phyloP scores from a whole-genome alignment of 139 green algal genomes.

The Volvox reticuliferus region DNA sequence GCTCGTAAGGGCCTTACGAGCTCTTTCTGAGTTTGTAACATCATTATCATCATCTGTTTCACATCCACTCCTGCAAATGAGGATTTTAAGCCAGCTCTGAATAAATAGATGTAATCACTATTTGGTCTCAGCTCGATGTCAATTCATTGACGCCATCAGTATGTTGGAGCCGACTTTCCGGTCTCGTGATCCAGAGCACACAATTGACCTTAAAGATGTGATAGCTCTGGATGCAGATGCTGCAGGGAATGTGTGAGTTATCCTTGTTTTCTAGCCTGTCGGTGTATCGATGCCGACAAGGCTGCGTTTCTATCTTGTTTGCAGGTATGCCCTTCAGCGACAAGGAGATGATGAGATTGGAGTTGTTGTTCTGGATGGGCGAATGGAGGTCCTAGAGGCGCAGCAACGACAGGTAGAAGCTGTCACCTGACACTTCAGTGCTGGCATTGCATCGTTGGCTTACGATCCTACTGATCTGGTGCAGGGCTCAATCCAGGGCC shows the following conservation, averaged over 20 bases:
- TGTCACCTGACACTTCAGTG: background rate
- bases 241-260: conserved; percentile 16
- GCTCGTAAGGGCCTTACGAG: too few relatives aligned
- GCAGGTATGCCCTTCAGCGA: conserved; percentile 15
- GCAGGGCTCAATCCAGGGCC: conserved; percentile 10
- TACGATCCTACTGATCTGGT: background rate
- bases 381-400: conserved; percentile 24
- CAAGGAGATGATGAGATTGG: background rate
- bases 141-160: too few relatives aligned
- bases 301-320: background rate
- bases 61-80: too few relatives aligned
- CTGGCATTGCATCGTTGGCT: background rate
- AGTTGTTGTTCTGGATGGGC: conserved; percentile 16
- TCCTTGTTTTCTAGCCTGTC: too few relatives aligned
- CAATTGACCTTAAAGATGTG: background rate
- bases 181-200: background rate
- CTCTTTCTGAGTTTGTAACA: too few relatives aligned
- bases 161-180: too few relatives aligned
- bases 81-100: too few relatives aligned
- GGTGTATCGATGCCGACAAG: too few relatives aligned
- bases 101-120: too few relatives aligned
- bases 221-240: conserved; percentile 22
- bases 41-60: too few relatives aligned
- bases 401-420: conserved; percentile 35
- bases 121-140: too few relatives aligned